Evolutionary conservation across 2,329 filamentous ascomycete genomes (phyloP).

Genomic region (Catunica adiposa): DNA sequence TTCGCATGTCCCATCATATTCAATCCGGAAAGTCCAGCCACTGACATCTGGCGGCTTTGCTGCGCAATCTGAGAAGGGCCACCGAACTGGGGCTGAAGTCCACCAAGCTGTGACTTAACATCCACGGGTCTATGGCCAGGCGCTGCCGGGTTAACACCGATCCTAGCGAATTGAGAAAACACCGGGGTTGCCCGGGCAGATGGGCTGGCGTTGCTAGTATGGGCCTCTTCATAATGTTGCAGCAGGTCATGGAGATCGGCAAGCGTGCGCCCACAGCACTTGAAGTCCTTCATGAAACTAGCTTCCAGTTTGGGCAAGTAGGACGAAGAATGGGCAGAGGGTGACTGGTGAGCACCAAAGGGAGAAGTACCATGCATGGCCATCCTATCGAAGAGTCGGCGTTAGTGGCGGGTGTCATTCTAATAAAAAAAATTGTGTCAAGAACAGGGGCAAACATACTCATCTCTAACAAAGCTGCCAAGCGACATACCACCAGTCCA

Average conservation of each 20-base stretch:
- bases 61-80: conserved; percentile 14
- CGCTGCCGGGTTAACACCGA: neutral
- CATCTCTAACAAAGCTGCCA: conserved; percentile 91
- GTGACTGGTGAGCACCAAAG: conserved; percentile 64
- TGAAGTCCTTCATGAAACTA: conserved; percentile 94
- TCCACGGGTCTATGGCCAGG: conserved; percentile 5
- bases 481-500: conserved; percentile 84
- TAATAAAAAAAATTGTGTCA: neutral
- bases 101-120: conserved; percentile 3
- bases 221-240: conserved; percentile 91
- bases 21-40: conserved; percentile 11
- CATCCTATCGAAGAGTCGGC: conserved; percentile 40
- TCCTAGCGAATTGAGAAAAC: conserved; percentile 24
- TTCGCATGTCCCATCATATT: conserved; percentile 22
- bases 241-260: conserved; percentile 87
- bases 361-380: conserved; percentile 96
- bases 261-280: conserved; percentile 78
- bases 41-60: conserved; percentile 15
- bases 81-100: conserved; percentile 12
- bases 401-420: conserved; percentile 15
- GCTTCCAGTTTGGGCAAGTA: conserved; percentile 93
- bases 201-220: conserved; percentile 45
- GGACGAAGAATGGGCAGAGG: conserved; percentile 89
- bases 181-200: conserved; percentile 24
- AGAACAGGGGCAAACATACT: conserved; percentile 46